Conservation (phyloP, 257 asterid species). For the Solanum lycopersicoides region DNA sequence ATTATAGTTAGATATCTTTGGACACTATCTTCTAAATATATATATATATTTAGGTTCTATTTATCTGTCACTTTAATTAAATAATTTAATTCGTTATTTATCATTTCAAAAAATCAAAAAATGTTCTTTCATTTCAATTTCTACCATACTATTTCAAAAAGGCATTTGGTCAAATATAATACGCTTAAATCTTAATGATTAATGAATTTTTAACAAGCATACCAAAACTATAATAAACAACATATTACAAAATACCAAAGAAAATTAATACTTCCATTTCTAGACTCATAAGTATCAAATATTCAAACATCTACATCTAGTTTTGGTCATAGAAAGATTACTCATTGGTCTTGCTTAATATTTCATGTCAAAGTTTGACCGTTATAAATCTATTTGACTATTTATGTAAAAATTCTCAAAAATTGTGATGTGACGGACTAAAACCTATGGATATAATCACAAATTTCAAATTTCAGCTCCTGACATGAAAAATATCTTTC, state of each 20-base stretch:
- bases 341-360: neutral
- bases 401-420: too few species aligned
- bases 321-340: neutral
- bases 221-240: neutral
- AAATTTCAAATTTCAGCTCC: neutral
- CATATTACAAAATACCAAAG: neutral
- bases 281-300: neutral
- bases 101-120: neutral
- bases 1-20: neutral
- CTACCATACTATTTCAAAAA: neutral
- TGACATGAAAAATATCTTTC: too few species aligned
- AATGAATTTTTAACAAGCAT: neutral
- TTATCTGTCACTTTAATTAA: neutral
- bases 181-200: neutral
- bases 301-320: neutral
- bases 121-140: too few species aligned
- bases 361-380: neutral
- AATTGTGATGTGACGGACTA: accelerated
- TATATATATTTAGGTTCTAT: neutral
- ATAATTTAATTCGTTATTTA: neutral
- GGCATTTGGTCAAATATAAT: neutral
- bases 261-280: neutral
- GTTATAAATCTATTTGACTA: neutral
- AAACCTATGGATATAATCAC: accelerated
- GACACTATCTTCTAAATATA: neutral